These are phyloP conservation scores for Noccaea bulbosa DNA, from an alignment of 345 rosid species.

Conservation along the genomic window DNA sequence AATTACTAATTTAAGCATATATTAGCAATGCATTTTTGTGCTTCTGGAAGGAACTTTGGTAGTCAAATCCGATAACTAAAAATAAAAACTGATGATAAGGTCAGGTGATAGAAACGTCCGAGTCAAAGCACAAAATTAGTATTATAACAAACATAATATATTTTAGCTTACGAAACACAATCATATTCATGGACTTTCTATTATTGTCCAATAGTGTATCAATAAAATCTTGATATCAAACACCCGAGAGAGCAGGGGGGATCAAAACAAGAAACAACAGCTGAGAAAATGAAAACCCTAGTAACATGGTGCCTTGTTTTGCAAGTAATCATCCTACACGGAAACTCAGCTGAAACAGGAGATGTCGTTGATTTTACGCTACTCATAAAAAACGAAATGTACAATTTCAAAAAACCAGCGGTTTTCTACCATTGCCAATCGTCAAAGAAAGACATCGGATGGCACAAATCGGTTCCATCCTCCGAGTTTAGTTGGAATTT, in stretches of 20 bases:
- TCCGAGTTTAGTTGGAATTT: constrained; percentile 33
- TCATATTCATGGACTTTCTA: constrained; percentile 10
- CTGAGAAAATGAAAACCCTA: constrained; percentile 35
- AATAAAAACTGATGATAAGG: constrained; percentile 2
- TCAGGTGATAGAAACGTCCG: neutral
- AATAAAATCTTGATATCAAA: neutral
- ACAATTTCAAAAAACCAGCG: neutral
- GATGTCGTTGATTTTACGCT: constrained; percentile 32
- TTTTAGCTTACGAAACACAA: constrained; percentile 3
- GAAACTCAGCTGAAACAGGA: constrained; percentile 22
- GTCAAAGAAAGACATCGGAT: constrained; percentile 34
- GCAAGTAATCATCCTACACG: constrained; percentile 26
- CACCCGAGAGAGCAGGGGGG: neutral
- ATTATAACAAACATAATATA: constrained; percentile 13
- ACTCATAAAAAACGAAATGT: constrained; percentile 34
- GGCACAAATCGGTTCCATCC: constrained; percentile 36
- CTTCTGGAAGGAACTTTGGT: constrained; percentile 16
- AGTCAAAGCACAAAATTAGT: constrained; percentile 20
- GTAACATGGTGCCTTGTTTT: constrained; percentile 11
- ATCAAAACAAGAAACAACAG: neutral
- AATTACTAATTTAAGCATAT: too few relatives aligned
- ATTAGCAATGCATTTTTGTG: neutral
- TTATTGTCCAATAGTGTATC: neutral
- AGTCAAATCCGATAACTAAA: constrained; percentile 16
- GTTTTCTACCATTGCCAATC: constrained; percentile 36